Evolutionary conservation across 306 rosid species (phyloP).

Genomic region (Fragaria ananassa): DNA sequence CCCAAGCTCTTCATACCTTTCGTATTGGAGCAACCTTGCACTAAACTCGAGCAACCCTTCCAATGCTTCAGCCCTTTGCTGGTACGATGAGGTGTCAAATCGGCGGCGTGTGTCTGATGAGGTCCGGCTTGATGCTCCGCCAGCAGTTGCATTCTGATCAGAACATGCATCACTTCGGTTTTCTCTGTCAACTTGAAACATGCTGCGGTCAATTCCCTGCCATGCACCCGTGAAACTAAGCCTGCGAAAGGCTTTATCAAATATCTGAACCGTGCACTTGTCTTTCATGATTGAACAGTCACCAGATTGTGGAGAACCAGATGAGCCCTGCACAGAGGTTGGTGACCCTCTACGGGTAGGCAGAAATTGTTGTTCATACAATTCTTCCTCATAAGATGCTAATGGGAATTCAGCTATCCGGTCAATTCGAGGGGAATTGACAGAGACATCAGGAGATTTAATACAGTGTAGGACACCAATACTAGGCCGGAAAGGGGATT

Average conservation of each 20-base stretch:
- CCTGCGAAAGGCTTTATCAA: slow-evolving; percentile 46
- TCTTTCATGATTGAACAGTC: slow-evolving; percentile 76
- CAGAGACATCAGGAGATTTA: slow-evolving; percentile 83
- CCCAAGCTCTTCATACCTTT: slow-evolving; percentile 91
- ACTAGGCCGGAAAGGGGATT: slow-evolving; percentile 38
- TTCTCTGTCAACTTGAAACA: slow-evolving; percentile 46
- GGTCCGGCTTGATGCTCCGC: slow-evolving; percentile 84
- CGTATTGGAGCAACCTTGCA: slow-evolving; percentile 85
- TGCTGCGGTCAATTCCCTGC: slow-evolving; percentile 65
- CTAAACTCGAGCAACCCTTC: slow-evolving; percentile 98
- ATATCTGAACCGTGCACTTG: slow-evolving; percentile 74
- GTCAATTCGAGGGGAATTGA: slow-evolving; percentile 93
- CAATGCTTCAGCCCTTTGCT: slow-evolving; percentile 95
- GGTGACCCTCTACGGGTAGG: slow-evolving; percentile 45
- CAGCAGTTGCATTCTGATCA: slow-evolving; percentile 90
- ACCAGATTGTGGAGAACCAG: slow-evolving; percentile 44
- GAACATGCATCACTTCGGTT: slow-evolving; percentile 61
- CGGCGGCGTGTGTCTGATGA: slow-evolving; percentile 67
- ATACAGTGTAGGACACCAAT: slow-evolving; percentile 43
- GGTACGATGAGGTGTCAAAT: slow-evolving; percentile 75
- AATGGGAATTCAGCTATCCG: slow-evolving; percentile 93
- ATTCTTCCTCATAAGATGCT: slow-evolving; percentile 62
- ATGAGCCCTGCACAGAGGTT: slow-evolving; percentile 50
- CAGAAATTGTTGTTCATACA: slow-evolving; percentile 53
- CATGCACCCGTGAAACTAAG: slow-evolving; percentile 46